These are phyloP conservation scores for Botrytis pseudocinerea DNA, from an alignment of 2,329 filamentous ascomycete species.

Conservation along the genomic window DNA sequence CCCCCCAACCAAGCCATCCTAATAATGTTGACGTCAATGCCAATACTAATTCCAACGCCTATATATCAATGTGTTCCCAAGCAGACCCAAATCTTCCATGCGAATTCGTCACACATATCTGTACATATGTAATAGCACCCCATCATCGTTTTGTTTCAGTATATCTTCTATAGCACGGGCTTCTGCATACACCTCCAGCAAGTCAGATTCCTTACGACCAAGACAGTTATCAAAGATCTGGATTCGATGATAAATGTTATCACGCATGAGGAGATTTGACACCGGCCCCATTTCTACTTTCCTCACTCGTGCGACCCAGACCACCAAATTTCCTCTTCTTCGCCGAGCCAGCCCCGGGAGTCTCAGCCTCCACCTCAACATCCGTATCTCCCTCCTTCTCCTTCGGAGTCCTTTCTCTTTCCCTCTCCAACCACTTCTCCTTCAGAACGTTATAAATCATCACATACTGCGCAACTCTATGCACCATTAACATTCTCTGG, in stretches of 20 bases:
- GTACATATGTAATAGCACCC: neutral
- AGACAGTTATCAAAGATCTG: neutral
- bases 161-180: neutral
- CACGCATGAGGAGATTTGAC: neutral
- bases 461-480: slow-evolving; percentile 24
- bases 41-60: neutral
- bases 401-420: neutral
- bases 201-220: neutral
- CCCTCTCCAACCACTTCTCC: slow-evolving; percentile 27
- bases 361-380: neutral
- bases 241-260: neutral
- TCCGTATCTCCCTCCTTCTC: neutral
- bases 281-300: neutral
- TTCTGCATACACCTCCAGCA: neutral
- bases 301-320: neutral
- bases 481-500: slow-evolving; percentile 30
- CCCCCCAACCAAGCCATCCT: neutral
- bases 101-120: slow-evolving; percentile 8
- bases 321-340: slow-evolving; percentile 13
- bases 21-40: neutral
- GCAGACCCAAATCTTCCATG: neutral
- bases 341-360: neutral
- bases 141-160: neutral
- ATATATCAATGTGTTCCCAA: neutral
- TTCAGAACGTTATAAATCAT: slow-evolving; percentile 29